Evolutionary conservation across 2,329 filamentous ascomycete species (phyloP).

Genomic region (Leptographium procerum): DNA sequence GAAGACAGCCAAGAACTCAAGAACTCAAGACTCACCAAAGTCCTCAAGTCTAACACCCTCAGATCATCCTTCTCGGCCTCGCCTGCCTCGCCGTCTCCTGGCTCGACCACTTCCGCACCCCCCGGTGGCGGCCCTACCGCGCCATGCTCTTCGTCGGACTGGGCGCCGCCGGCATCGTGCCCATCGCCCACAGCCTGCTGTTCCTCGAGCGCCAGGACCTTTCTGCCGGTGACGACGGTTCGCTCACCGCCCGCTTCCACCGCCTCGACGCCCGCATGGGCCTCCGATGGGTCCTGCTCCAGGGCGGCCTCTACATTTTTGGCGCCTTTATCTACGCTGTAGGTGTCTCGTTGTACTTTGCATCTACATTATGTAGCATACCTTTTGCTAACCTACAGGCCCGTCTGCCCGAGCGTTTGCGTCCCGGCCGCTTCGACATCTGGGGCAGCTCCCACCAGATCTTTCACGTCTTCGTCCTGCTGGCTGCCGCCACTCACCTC

Average conservation of each 20-base stretch:
- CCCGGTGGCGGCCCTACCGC: constrained; percentile 72
- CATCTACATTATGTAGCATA: neutral
- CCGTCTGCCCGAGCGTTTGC: constrained; percentile 71
- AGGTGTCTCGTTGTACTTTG: constrained; percentile 21
- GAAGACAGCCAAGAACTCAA: too few relatives aligned
- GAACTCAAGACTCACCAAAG: too few relatives aligned
- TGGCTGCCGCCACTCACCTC: constrained; percentile 73
- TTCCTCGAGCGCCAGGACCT: constrained; percentile 2
- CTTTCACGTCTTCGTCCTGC: constrained; percentile 80
- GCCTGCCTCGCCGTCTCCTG: constrained; percentile 68
- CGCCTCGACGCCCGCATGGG: constrained; percentile 64
- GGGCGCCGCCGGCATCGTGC: constrained; percentile 72
- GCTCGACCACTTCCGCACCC: constrained; percentile 72
- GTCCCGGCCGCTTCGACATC: constrained; percentile 74
- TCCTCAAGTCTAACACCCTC: too few relatives aligned
- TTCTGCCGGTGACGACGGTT: neutral
- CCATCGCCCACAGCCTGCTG: constrained; percentile 63
- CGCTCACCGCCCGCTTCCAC: constrained; percentile 44
- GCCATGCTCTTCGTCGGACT: constrained; percentile 83
- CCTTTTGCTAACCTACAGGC: constrained; percentile 29
- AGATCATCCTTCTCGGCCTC: constrained; percentile 71
- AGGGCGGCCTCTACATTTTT: constrained; percentile 74
- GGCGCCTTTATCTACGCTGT: constrained; percentile 82
- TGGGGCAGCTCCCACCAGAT: constrained; percentile 93
- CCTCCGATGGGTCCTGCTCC: constrained; percentile 65